These are phyloP conservation scores for Tirmania nivea DNA, from an alignment of 495 filamentous ascomycete genomes.

Conservation along the genomic window DNA sequence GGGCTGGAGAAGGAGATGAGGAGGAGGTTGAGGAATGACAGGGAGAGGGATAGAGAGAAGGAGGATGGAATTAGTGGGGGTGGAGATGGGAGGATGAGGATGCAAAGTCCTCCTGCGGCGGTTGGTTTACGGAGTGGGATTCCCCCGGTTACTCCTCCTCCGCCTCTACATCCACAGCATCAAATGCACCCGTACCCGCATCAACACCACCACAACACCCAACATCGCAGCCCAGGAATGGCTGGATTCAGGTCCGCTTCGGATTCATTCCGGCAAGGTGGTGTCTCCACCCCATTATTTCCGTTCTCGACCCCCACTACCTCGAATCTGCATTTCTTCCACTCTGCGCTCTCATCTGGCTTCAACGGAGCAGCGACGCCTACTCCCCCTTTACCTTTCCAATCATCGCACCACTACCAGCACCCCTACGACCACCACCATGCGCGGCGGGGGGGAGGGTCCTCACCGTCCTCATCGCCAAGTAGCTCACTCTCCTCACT, in stretches of 20 bases:
- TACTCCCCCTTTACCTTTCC: slow-evolving; percentile 23
- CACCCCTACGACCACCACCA: slow-evolving; percentile 5
- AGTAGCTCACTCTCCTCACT: slow-evolving; percentile 5
- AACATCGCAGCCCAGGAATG: slow-evolving; percentile 11
- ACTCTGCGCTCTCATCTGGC: slow-evolving; percentile 56
- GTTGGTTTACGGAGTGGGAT: too few species aligned
- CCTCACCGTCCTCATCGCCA: too few species aligned
- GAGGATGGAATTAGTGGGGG: too few species aligned
- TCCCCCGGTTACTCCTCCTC: not conserved
- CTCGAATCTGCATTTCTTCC: slow-evolving; percentile 78
- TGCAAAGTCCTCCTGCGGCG: too few species aligned
- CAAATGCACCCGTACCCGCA: not conserved
- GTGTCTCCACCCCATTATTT: slow-evolving; percentile 16
- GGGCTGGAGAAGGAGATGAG: slow-evolving; percentile 25
- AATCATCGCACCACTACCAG: slow-evolving; percentile 11
- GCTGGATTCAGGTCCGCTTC: slow-evolving; percentile 8
- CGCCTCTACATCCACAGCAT: slow-evolving; percentile 5
- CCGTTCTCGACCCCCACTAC: slow-evolving; percentile 33
- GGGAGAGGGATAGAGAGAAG: not conserved
- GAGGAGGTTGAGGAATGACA: slow-evolving; percentile 21
- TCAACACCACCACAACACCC: not conserved
- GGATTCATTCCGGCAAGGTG: slow-evolving; percentile 2
- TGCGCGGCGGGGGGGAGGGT: not conserved
- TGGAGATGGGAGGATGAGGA: too few species aligned
- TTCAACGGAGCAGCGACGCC: slow-evolving; percentile 35